Conservation (phyloP, 805 yeast species). For the Kuraishia piskuri region DNA sequence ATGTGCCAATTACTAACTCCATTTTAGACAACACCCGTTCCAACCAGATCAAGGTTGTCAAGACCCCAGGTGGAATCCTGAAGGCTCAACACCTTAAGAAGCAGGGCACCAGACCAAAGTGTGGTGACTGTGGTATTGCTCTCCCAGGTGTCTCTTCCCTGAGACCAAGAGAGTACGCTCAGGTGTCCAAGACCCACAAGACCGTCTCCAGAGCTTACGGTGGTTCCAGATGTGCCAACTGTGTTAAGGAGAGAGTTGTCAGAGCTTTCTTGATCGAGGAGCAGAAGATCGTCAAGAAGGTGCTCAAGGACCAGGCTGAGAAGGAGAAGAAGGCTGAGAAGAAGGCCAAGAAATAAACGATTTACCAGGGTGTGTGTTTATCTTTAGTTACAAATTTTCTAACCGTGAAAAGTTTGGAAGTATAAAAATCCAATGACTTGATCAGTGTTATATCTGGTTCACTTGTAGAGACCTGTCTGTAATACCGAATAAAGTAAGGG, state of each 20-base stretch:
- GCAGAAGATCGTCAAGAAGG: constrained; percentile 99
- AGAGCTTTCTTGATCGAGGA: constrained; percentile 99
- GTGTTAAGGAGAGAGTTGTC: constrained; percentile 98
- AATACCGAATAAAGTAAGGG: too few species aligned
- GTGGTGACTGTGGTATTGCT: constrained; percentile 79
- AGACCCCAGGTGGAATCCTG: constrained; percentile 99
- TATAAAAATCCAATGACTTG: neutral
- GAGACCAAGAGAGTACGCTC: constrained; percentile 98
- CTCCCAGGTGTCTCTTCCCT: constrained; percentile 72
- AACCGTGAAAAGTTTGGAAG: neutral
- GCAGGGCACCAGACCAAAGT: constrained; percentile 77
- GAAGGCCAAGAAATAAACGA: constrained; percentile 18
- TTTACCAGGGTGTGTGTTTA: neutral
- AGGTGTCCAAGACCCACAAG: constrained; percentile 92
- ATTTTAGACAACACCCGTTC: constrained; percentile 94
- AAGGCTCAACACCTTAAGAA: constrained; percentile 97
- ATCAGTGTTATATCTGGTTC: neutral
- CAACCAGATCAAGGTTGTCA: constrained; percentile 98
- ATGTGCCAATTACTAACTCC: constrained; percentile 3
- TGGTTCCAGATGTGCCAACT: constrained; percentile 97
- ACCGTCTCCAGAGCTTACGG: constrained; percentile 99
- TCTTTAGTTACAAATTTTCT: neutral
- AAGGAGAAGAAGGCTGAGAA: constrained; percentile 65
- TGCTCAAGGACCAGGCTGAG: constrained; percentile 91
- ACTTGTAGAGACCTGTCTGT: neutral